Percentiles rank a stretch among this genome's conserved stretches.
Evolutionary conservation across 306 rosid species (phyloP).

Genomic region (Fragaria ananassa): DNA sequence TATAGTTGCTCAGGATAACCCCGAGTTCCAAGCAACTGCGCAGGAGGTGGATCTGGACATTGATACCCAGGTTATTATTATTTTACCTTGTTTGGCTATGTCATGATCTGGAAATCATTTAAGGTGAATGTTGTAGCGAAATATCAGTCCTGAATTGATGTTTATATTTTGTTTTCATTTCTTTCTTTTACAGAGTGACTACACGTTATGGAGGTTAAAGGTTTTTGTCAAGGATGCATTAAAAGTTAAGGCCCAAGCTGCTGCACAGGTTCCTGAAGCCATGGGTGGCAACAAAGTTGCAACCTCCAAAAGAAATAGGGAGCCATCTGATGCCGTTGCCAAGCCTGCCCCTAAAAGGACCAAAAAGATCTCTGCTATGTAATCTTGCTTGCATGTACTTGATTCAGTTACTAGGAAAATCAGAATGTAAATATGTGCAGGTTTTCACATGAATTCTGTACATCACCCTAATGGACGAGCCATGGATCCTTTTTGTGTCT

Average conservation of each 20-base stretch:
- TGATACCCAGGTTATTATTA: slow-evolving; percentile 73
- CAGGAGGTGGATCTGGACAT: slow-evolving; percentile 94
- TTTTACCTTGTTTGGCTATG: neutral
- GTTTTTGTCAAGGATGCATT: slow-evolving; percentile 53
- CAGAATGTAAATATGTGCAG: slow-evolving; percentile 17
- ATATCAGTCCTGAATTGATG: neutral
- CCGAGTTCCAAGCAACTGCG: slow-evolving; percentile 72
- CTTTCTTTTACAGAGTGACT: slow-evolving; percentile 46
- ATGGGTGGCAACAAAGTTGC: slow-evolving; percentile 10
- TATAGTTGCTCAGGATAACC: slow-evolving; percentile 84
- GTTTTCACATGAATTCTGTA: slow-evolving; percentile 7
- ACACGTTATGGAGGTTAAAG: slow-evolving; percentile 57
- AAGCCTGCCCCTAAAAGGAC: slow-evolving; percentile 35
- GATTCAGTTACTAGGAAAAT: neutral
- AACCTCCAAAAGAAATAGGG: slow-evolving; percentile 43
- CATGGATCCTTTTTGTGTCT: neutral
- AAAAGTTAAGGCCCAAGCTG: slow-evolving; percentile 27
- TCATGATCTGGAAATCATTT: neutral
- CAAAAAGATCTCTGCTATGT: slow-evolving; percentile 44
- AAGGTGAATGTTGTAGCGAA: neutral
- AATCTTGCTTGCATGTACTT: slow-evolving; percentile 21
- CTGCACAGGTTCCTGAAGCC: slow-evolving; percentile 14
- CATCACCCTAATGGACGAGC: neutral
- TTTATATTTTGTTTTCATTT: neutral
- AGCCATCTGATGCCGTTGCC: slow-evolving; percentile 37